A percentile compares a stretch with the other conserved stretches of the same genome.
These are phyloP conservation scores for Hymenoscyphus infarciens DNA, from an alignment of 2,329 filamentous ascomycete genomes.

Conservation along the genomic window DNA sequence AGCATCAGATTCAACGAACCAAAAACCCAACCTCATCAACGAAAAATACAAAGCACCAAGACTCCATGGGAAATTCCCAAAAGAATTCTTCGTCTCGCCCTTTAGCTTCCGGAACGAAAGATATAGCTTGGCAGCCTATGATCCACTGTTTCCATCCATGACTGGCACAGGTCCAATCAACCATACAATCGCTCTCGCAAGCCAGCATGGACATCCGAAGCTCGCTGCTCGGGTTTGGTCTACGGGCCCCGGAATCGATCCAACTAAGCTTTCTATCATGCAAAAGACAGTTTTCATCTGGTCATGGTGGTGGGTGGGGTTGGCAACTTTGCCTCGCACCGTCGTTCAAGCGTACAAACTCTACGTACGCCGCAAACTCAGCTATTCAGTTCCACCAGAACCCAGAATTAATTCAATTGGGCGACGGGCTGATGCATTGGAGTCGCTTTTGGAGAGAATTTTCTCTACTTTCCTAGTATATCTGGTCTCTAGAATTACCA, in stretches of 20 bases:
- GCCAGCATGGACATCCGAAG: slow-evolving; percentile 54
- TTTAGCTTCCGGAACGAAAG: slow-evolving; percentile 63
- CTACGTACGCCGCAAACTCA: slow-evolving; percentile 53
- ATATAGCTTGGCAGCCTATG: slow-evolving; percentile 49
- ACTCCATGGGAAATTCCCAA: slow-evolving; percentile 55
- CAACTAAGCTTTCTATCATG: slow-evolving; percentile 41
- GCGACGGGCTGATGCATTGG: slow-evolving; percentile 48
- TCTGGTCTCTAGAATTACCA: slow-evolving; percentile 46
- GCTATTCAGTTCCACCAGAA: slow-evolving; percentile 64
- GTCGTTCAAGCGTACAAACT: slow-evolving; percentile 56
- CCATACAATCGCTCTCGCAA: slow-evolving; percentile 60
- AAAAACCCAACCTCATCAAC: slow-evolving; percentile 7
- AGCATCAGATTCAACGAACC: slow-evolving; percentile 5
- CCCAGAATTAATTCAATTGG: slow-evolving; percentile 54
- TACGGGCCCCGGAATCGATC: slow-evolving; percentile 47
- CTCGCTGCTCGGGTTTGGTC: slow-evolving; percentile 59
- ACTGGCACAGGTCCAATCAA: slow-evolving; percentile 45
- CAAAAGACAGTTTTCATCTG: slow-evolving; percentile 47
- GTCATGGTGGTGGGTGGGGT: slow-evolving; percentile 64
- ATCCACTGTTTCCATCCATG: slow-evolving; percentile 44
- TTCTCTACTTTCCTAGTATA: slow-evolving; percentile 48
- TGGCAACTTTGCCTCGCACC: slow-evolving; percentile 64
- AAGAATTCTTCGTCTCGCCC: slow-evolving; percentile 74
- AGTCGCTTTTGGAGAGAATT: slow-evolving; percentile 44
- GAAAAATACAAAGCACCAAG: slow-evolving; percentile 14